These are phyloP conservation scores for Teratosphaeria epicoccoides DNA, from an alignment of 2,329 filamentous ascomycete species.

Conservation along the genomic window DNA sequence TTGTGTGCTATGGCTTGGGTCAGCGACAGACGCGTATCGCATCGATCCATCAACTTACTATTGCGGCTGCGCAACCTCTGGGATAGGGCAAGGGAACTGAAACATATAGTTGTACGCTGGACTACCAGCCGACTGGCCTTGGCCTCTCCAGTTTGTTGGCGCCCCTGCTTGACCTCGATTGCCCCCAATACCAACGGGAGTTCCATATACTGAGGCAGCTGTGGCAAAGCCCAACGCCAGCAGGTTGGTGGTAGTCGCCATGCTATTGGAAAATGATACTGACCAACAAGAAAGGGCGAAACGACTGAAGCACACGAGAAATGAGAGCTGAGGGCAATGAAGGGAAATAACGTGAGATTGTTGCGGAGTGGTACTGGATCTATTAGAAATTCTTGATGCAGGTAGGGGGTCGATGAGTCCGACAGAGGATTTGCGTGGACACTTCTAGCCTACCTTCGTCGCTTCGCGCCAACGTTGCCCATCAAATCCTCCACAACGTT, in stretches of 20 bases:
- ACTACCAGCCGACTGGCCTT: conserved; percentile 10
- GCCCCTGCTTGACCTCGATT: neutral
- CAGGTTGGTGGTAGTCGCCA: conserved; percentile 3
- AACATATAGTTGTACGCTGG: conserved; percentile 15
- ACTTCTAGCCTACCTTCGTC: neutral
- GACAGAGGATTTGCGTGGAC: neutral
- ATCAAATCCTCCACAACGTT: neutral
- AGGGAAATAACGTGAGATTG: neutral
- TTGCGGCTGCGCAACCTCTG: conserved; percentile 6
- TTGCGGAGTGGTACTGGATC: neutral
- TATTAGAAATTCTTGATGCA: neutral
- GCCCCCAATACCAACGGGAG: neutral
- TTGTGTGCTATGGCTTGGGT: conserved; percentile 17
- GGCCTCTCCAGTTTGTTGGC: conserved; percentile 3
- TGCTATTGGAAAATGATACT: neutral
- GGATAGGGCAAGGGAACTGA: conserved; percentile 11
- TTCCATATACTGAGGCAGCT: neutral
- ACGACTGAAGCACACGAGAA: neutral
- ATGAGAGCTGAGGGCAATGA: neutral
- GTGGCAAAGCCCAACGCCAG: conserved; percentile 6
- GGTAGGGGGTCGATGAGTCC: neutral
- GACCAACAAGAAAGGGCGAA: neutral
- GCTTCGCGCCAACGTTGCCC: neutral
- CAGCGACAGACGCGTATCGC: neutral
- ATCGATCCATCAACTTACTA: conserved; percentile 3